Conservation (phyloP, 345 rosid species). For the Ceriops tagal region DNA sequence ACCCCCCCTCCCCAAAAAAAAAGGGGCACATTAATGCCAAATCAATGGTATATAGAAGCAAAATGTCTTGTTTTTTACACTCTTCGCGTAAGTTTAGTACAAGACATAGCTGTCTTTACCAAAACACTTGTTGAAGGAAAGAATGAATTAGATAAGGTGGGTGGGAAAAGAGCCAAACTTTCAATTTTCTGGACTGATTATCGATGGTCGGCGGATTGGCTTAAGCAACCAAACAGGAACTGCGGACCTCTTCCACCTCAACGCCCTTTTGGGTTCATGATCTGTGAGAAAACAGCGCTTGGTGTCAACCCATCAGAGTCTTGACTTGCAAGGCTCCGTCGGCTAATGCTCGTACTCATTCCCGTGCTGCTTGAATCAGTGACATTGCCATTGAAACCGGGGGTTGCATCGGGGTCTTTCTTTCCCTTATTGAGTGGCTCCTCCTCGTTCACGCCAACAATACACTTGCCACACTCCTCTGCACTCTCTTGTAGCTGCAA, state of each 20-base stretch:
- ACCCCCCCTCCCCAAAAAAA: no score
- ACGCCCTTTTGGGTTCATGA: conserved; percentile 98
- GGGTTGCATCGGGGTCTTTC: conserved; percentile 47
- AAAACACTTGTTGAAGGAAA: conserved; percentile 6
- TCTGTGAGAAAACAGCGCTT: conserved; percentile 96
- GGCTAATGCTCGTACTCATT: conserved; percentile 89
- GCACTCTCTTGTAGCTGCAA: conserved; percentile 97
- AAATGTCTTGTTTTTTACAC: conserved; percentile 22
- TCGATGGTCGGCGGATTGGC: conserved; percentile 1
- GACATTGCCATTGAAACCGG: conserved; percentile 54
- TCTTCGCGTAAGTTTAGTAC: conserved; percentile 20
- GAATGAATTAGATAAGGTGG: not conserved
- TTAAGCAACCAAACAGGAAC: conserved; percentile 10
- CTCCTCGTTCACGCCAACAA: conserved; percentile 45
- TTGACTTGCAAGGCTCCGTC: conserved; percentile 85
- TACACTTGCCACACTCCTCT: conserved; percentile 71
- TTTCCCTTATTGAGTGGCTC: conserved; percentile 65
- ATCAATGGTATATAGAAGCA: not conserved
- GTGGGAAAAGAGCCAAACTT: not conserved
- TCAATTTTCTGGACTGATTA: not conserved
- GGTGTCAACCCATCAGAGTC: conserved; percentile 95
- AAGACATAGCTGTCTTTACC: conserved; percentile 10
- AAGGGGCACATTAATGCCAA: not conserved
- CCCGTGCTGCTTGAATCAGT: conserved; percentile 89
- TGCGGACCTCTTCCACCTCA: conserved; percentile 28